A percentile compares a stretch with the other conserved stretches of the same genome.
Evolutionary conservation across 202 grass and related monocot species (phyloP).

Genomic region (Elaeis oleifera): DNA sequence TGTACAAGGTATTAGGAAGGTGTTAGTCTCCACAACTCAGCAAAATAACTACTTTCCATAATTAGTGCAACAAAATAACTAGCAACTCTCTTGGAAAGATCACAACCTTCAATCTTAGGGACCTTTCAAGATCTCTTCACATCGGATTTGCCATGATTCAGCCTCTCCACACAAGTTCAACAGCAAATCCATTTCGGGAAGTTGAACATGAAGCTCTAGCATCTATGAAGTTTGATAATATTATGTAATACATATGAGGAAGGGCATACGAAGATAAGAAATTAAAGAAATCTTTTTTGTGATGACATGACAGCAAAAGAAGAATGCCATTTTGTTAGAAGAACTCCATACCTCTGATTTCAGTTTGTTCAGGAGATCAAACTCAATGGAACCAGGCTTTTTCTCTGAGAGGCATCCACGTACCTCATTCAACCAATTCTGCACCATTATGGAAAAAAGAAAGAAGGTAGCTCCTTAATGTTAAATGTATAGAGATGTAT

Average conservation of each 20-base stretch:
- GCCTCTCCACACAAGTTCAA: slow-evolving; percentile 57
- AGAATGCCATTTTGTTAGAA: slow-evolving; percentile 11
- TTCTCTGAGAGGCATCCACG: slow-evolving; percentile 42
- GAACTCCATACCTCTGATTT: slow-evolving; percentile 60
- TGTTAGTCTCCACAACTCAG: slow-evolving; percentile 1
- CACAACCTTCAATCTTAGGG: slow-evolving; percentile 53
- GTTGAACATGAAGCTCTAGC: slow-evolving; percentile 40
- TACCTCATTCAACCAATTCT: slow-evolving; percentile 68
- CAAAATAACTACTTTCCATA: background rate
- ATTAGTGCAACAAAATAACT: slow-evolving; percentile 18
- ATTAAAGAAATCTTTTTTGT: background rate
- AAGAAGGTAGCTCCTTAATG: too few species aligned
- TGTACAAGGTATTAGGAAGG: slow-evolving; percentile 28
- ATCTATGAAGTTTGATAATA: slow-evolving; percentile 47
- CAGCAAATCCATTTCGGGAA: slow-evolving; percentile 61
- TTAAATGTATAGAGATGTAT: too few species aligned
- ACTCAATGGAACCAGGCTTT: slow-evolving; percentile 33
- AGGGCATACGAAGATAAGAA: background rate
- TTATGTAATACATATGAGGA: slow-evolving; percentile 7
- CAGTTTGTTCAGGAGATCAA: slow-evolving; percentile 52
- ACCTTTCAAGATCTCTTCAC: slow-evolving; percentile 49
- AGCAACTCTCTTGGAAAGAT: slow-evolving; percentile 3
- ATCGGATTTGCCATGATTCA: slow-evolving; percentile 65
- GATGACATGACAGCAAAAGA: slow-evolving; percentile 3
- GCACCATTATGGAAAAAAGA: slow-evolving; percentile 22